Evolutionary conservation across 768 basidiomycete species (phyloP).

Genomic region (Podaxis mareebaensis): DNA sequence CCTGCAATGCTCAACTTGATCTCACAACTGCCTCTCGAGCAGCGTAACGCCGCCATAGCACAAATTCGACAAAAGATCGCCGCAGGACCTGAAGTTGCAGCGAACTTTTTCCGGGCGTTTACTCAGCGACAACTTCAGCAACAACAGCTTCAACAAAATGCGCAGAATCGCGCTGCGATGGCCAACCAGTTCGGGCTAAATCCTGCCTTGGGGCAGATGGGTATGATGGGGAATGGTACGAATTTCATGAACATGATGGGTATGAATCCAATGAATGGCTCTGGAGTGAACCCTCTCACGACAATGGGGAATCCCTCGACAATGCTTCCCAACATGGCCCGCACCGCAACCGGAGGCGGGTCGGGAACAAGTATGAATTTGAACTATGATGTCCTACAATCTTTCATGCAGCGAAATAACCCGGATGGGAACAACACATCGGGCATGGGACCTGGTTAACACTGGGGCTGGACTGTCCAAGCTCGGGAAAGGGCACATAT

Average conservation of each 20-base stretch:
- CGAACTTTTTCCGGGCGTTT: conserved; percentile 14
- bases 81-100: conserved; percentile 13
- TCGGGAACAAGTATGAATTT: conserved; percentile 26
- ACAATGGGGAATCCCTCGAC: conserved; percentile 8
- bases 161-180: conserved; percentile 18
- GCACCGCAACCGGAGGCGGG: conserved; percentile 19
- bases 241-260: conserved; percentile 21
- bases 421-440: conserved; percentile 21
- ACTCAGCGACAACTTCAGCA: conserved; percentile 26
- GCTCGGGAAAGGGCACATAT: neutral
- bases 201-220: neutral
- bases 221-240: neutral
- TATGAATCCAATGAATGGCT: conserved; percentile 3
- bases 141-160: conserved; percentile 25
- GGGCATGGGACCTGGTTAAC: conserved; percentile 9
- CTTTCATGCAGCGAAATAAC: conserved; percentile 40
- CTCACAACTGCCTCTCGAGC: conserved; percentile 26
- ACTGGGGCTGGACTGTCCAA: neutral
- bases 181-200: conserved; percentile 14
- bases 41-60: conserved; percentile 23
- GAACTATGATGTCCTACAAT: conserved; percentile 43
- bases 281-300: conserved; percentile 1
- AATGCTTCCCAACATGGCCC: conserved; percentile 11
- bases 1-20: conserved; percentile 22
- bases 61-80: conserved; percentile 18